phyloP scores from a whole-genome alignment of 1,139 yeast genomes.

The Yamadazyma atlantica region DNA sequence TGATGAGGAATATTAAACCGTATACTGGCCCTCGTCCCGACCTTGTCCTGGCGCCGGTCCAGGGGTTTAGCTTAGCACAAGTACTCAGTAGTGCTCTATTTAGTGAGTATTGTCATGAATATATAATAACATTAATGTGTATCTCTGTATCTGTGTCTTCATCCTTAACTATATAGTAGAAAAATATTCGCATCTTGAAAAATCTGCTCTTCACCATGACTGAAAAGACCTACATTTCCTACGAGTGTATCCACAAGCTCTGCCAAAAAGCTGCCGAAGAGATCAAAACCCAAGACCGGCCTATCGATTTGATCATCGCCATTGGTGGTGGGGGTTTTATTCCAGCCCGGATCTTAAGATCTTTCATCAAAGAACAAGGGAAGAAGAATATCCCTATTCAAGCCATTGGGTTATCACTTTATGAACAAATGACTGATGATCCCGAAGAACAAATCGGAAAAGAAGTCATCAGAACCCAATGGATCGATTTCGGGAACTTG shows the following conservation, averaged over 20 bases:
- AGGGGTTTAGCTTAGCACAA: too few species aligned
- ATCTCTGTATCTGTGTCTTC: too few species aligned
- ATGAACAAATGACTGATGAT: conserved; percentile 53
- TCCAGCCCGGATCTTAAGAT: conserved; percentile 63
- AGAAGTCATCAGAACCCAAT: conserved; percentile 62
- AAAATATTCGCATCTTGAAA: conserved; percentile 1
- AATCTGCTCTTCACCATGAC: conserved; percentile 4
- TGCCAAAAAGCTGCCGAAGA: conserved; percentile 54
- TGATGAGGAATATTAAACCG: conserved; percentile 12
- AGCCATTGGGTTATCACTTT: conserved; percentile 62
- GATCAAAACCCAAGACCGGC: conserved; percentile 40
- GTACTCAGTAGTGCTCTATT: too few species aligned
- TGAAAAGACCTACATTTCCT: conserved; percentile 56
- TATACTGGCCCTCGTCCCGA: too few species aligned
- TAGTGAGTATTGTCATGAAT: too few species aligned
- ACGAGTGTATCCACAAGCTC: conserved; percentile 60
- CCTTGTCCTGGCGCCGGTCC: too few species aligned
- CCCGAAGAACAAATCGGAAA: conserved; percentile 53
- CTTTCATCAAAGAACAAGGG: conserved; percentile 55
- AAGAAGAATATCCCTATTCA: conserved; percentile 62
- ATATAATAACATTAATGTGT: too few species aligned
- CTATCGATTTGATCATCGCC: conserved; percentile 60
- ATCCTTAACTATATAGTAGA: too few species aligned
- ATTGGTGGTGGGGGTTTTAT: conserved; percentile 73
- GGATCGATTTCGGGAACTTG: conserved; percentile 62